A percentile compares a stretch with the other conserved stretches of the same genome.
Evolutionary conservation across 164 flowering plant genomes (phyloP).

Genomic region (Magnolia officinalis): DNA sequence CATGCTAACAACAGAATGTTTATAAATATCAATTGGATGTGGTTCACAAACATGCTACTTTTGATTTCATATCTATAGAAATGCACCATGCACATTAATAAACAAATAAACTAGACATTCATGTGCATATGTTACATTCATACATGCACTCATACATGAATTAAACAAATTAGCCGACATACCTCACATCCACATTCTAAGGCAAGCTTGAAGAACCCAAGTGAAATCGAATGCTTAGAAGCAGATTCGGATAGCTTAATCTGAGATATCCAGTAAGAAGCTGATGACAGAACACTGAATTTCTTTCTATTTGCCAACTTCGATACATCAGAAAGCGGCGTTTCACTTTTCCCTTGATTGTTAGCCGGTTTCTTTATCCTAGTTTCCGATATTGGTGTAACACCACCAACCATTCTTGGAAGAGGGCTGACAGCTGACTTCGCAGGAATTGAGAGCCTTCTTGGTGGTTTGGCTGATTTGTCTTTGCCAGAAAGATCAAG

Average conservation of each 20-base stretch:
- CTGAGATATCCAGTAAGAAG: constrained; percentile 83
- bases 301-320: constrained; percentile 41
- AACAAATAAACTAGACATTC: not conserved
- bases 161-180: constrained; percentile 5
- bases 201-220: constrained; percentile 93
- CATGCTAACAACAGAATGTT: not conserved
- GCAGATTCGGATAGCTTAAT: constrained; percentile 84
- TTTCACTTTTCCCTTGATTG: constrained; percentile 40
- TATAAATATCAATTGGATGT: not conserved
- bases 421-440: constrained; percentile 46
- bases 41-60: not conserved
- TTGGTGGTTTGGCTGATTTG: constrained; percentile 67
- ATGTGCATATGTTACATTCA: not conserved
- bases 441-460: constrained; percentile 77
- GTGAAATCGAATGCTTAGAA: constrained; percentile 74
- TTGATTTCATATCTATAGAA: not conserved
- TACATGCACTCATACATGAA: too few species aligned
- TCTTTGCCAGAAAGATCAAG: constrained; percentile 77
- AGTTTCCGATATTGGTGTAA: constrained; percentile 69
- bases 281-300: constrained; percentile 50
- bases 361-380: constrained; percentile 33
- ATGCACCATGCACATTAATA: not conserved
- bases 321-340: constrained; percentile 61
- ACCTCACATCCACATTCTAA: constrained; percentile 93
- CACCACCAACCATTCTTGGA: constrained; percentile 35